These are phyloP conservation scores for Leucosporidium scottii DNA, from an alignment of 768 basidiomycete species.

Conservation along the genomic window DNA sequence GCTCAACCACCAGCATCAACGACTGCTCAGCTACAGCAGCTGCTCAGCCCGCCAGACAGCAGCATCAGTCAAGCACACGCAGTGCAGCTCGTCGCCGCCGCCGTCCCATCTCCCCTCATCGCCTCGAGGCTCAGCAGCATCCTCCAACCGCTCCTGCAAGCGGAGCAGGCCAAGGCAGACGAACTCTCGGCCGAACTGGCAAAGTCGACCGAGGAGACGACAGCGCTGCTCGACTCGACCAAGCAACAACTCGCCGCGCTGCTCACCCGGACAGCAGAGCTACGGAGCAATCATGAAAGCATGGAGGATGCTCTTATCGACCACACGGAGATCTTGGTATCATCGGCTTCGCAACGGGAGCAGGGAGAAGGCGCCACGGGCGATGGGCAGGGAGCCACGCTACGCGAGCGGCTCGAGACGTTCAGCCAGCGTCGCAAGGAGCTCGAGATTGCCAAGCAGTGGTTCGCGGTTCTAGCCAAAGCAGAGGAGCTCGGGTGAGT, in stretches of 20 bases:
- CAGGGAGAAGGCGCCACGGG: conserved; percentile 2
- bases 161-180: not conserved
- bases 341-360: conserved; percentile 6
- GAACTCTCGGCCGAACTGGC: not conserved
- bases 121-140: conserved; percentile 2
- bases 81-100: not conserved
- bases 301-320: conserved; percentile 22
- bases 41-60: not conserved
- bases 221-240: not conserved
- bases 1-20: not conserved
- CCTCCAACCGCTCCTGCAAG: not conserved
- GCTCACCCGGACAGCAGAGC: not conserved
- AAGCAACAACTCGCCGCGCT: conserved; percentile 3
- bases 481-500: conserved; percentile 65
- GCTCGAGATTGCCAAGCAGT: conserved; percentile 65
- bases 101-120: conserved; percentile 1
- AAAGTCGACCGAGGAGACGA: not conserved
- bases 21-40: not conserved
- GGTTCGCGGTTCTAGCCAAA: conserved; percentile 66
- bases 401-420: conserved; percentile 74
- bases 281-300: not conserved
- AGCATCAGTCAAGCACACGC: not conserved
- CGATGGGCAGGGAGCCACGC: conserved; percentile 42
- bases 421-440: conserved; percentile 70
- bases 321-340: conserved; percentile 20